Conservation (phyloP, 1,284 basidiomycete genomes). For the Ganoderma meredithae region DNA sequence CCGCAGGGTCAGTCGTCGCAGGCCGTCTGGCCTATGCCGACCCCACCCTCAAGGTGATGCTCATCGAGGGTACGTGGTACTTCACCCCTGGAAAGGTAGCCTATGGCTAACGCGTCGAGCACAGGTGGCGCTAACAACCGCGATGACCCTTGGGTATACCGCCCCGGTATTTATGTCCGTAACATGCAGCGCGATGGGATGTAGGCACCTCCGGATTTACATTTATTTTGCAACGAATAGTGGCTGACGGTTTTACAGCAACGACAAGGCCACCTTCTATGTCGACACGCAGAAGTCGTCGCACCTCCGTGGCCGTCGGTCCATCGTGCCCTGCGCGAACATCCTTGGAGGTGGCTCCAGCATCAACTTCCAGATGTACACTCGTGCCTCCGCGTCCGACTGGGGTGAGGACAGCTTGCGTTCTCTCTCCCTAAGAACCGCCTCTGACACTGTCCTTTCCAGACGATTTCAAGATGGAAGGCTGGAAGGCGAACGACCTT, state of each 20-base stretch:
- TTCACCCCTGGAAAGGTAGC: background rate
- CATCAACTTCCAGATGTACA: slow-evolving; percentile 82
- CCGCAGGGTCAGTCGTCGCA: slow-evolving; percentile 72
- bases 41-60: slow-evolving; percentile 76
- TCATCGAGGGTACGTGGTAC: slow-evolving; percentile 66
- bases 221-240: background rate
- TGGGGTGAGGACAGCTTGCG: slow-evolving; percentile 57
- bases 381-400: slow-evolving; percentile 73
- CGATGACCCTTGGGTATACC: slow-evolving; percentile 78
- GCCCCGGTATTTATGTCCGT: slow-evolving; percentile 71
- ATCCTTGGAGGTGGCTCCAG: slow-evolving; percentile 63
- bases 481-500: slow-evolving; percentile 73
- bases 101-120: no score
- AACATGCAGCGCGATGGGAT: slow-evolving; percentile 76
- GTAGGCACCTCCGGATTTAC: slow-evolving; percentile 45
- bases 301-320: slow-evolving; percentile 65
- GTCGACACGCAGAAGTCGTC: slow-evolving; percentile 64
- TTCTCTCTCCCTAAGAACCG: background rate
- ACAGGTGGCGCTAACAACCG: slow-evolving; percentile 75
- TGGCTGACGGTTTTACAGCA: slow-evolving; percentile 46
- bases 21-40: slow-evolving; percentile 76
- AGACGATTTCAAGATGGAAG: slow-evolving; percentile 79
- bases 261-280: slow-evolving; percentile 79
- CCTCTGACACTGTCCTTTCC: slow-evolving; percentile 9
- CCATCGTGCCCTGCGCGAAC: slow-evolving; percentile 77